A percentile compares a stretch with the other conserved stretches of the same genome.
phyloP scores from a whole-genome alignment of 2,329 filamentous ascomycete genomes.

The Penicillium fuscoglaucum region DNA sequence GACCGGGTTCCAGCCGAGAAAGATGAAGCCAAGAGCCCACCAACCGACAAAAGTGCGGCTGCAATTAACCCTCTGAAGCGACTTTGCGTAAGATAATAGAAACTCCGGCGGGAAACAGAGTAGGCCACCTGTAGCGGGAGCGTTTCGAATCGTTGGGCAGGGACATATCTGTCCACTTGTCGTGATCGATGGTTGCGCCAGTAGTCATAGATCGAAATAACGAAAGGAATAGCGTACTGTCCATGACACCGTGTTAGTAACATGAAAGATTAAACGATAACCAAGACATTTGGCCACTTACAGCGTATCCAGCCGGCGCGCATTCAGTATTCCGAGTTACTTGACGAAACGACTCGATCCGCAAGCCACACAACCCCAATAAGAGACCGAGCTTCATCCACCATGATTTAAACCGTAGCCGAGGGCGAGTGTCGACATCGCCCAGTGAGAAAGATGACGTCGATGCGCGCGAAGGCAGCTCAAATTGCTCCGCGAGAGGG shows the following conservation, averaged over 20 bases:
- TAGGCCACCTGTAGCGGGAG: slow-evolving; percentile 17
- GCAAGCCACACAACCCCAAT: slow-evolving; percentile 11
- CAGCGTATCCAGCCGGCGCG: slow-evolving; percentile 35
- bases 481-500: slow-evolving; percentile 31
- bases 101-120: slow-evolving; percentile 34
- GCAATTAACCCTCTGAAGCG: slow-evolving; percentile 42
- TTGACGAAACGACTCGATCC: slow-evolving; percentile 40
- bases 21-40: slow-evolving; percentile 39
- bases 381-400: slow-evolving; percentile 18
- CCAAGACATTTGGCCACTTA: slow-evolving; percentile 23
- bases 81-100: slow-evolving; percentile 34
- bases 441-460: slow-evolving; percentile 14
- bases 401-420: slow-evolving; percentile 10
- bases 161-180: slow-evolving; percentile 24
- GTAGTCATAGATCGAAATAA: slow-evolving; percentile 45
- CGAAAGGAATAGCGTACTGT: slow-evolving; percentile 43
- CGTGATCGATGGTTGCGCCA: slow-evolving; percentile 34
- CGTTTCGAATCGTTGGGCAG: slow-evolving; percentile 19
- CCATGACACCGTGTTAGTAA: slow-evolving; percentile 16
- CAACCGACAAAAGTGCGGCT: slow-evolving; percentile 39
- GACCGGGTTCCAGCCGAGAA: slow-evolving; percentile 42
- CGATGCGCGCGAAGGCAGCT: slow-evolving; percentile 23
- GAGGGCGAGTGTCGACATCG: slow-evolving; percentile 6
- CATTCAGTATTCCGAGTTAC: slow-evolving; percentile 48
- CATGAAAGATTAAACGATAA: background rate